phyloP scores from a whole-genome alignment of 768 basidiomycete genomes.

The Tulasnella sp. region DNA sequence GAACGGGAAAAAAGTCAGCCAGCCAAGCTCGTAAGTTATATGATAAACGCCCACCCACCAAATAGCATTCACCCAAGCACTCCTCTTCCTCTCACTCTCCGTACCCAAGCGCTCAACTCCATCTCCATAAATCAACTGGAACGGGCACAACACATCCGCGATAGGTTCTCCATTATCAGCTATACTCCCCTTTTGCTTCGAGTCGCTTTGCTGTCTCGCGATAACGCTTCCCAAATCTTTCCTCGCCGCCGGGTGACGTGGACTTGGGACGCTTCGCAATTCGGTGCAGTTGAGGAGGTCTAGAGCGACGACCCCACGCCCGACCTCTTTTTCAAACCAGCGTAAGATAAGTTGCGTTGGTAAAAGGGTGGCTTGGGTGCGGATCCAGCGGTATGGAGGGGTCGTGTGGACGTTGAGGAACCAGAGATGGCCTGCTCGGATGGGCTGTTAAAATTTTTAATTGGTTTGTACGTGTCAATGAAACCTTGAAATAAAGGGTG shows the following conservation, averaged over 20 bases:
- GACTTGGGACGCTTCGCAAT: conserved; percentile 74
- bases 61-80: conserved; percentile 84
- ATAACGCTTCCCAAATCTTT: conserved; percentile 85
- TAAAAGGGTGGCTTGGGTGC: conserved; percentile 73
- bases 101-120: conserved; percentile 81
- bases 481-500: neutral
- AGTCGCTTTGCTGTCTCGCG: conserved; percentile 50
- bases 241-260: conserved; percentile 66
- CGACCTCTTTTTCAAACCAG: conserved; percentile 78
- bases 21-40: too few relatives aligned
- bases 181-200: conserved; percentile 25
- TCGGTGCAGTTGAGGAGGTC: conserved; percentile 81
- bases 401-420: conserved; percentile 85
- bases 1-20: neutral
- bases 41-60: too few relatives aligned
- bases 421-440: conserved; percentile 78
- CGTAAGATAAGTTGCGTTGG: conserved; percentile 77
- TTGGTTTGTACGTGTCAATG: neutral
- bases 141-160: conserved; percentile 73
- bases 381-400: conserved; percentile 70
- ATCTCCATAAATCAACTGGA: conserved; percentile 83
- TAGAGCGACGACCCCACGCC: conserved; percentile 74
- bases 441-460: conserved; percentile 49
- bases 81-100: conserved; percentile 75
- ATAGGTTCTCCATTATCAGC: conserved; percentile 30